Percentiles rank a stretch among this genome's conserved stretches.
Conservation (phyloP, 192 early-diverging fungal genomes). For the Backusella sp. region DNA sequence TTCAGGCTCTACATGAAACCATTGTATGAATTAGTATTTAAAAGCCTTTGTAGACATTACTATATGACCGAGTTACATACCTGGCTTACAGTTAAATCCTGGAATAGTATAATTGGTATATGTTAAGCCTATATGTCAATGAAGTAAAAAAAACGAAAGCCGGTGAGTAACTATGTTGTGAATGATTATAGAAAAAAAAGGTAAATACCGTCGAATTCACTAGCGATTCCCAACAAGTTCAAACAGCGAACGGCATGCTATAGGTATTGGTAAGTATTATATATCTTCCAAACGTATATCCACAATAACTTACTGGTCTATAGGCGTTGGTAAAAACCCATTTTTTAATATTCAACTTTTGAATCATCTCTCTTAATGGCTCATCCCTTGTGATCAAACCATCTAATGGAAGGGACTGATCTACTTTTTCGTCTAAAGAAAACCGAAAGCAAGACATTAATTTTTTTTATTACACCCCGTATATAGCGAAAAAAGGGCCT, state of each 20-base stretch:
- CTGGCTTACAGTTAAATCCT: conserved; percentile 75
- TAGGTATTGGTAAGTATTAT: not conserved
- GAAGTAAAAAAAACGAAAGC: not conserved
- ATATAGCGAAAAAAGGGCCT: not conserved
- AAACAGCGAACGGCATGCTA: conserved; percentile 72
- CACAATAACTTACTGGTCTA: conserved; percentile 39
- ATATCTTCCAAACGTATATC: too few relatives aligned
- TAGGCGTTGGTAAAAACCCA: conserved; percentile 86
- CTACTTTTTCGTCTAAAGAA: conserved; percentile 55
- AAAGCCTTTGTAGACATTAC: too few relatives aligned
- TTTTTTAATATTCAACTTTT: conserved; percentile 49
- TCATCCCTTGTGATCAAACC: conserved; percentile 57
- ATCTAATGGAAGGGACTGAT: conserved; percentile 66
- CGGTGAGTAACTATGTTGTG: not conserved
- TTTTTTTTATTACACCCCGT: not conserved
- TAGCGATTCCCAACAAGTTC: conserved; percentile 56
- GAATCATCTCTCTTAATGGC: conserved; percentile 61
- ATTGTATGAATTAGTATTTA: not conserved
- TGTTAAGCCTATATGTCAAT: conserved; percentile 61
- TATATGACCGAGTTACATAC: not conserved
- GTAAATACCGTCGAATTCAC: conserved; percentile 64
- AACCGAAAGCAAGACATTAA: not conserved
- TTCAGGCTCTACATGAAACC: conserved; percentile 20
- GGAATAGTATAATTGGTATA: conserved; percentile 70
- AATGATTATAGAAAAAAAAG: not conserved